Conservation (phyloP, 225 moss, liverwort and hornwort species). For the Pleurozium schreberi region DNA sequence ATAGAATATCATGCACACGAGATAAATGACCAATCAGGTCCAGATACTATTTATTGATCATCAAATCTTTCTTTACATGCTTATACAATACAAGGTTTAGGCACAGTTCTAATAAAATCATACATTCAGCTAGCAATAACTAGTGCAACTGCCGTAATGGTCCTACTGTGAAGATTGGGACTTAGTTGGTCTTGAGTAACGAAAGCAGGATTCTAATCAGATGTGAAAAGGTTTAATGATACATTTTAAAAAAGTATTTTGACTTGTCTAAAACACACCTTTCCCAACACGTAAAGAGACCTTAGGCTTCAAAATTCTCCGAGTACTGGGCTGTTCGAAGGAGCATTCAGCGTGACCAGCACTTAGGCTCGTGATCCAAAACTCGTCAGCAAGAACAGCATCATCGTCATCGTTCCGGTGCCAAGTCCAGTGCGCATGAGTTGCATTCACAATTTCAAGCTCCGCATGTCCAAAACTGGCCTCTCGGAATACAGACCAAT, state of each 20-base stretch:
- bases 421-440: conserved; percentile 70
- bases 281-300: conserved; percentile 6
- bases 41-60: not conserved
- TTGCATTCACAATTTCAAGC: conserved; percentile 46
- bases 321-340: not conserved
- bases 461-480: conserved; percentile 79
- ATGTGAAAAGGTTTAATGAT: not conserved
- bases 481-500: conserved; percentile 71
- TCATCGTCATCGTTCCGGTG: conserved; percentile 75
- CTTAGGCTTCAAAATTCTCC: conserved; percentile 21
- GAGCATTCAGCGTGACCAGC: conserved; percentile 23
- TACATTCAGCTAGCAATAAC: not conserved
- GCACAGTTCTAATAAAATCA: not conserved
- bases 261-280: not conserved
- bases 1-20: not conserved
- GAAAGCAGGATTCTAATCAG: not conserved
- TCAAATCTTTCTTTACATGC: not conserved
- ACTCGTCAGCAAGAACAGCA: conserved; percentile 49
- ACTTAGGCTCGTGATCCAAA: conserved; percentile 31
- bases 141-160: not conserved
- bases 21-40: not conserved
- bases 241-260: not conserved
- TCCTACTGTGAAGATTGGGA: not conserved
- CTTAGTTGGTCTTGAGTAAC: not conserved
- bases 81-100: not conserved